Evolutionary conservation across 345 rosid genomes (phyloP).

Genomic region (Cardamine chenopodiifolia): DNA sequence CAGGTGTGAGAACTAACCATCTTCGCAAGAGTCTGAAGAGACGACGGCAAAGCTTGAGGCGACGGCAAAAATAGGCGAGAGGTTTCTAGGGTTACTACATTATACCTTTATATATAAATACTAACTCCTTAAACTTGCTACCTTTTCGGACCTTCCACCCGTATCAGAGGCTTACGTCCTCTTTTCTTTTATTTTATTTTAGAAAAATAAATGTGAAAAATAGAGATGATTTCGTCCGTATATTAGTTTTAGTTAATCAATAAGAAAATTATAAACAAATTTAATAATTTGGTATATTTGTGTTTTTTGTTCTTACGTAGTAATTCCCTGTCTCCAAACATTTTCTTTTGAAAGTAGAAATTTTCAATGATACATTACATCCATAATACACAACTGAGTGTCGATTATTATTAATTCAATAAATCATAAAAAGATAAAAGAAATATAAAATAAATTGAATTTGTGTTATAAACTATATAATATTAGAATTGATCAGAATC

Average conservation of each 20-base stretch:
- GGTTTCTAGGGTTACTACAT: constrained; percentile 28
- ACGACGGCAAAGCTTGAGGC: constrained; percentile 28
- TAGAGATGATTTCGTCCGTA: too few relatives aligned
- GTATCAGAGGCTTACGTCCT: neutral
- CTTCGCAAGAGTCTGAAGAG: constrained; percentile 30
- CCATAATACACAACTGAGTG: neutral
- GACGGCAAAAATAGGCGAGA: constrained; percentile 16
- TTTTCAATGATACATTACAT: neutral
- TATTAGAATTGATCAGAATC: too few relatives aligned
- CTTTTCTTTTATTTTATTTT: neutral
- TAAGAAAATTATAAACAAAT: neutral
- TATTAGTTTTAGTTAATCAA: neutral
- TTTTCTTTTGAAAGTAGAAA: neutral
- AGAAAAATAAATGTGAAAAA: neutral
- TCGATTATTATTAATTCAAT: too few relatives aligned
- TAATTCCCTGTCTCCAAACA: neutral
- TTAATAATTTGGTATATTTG: neutral
- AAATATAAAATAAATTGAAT: too few relatives aligned
- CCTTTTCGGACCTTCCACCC: neutral
- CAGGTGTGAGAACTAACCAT: constrained; percentile 27
- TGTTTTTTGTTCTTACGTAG: neutral
- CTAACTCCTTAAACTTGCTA: neutral
- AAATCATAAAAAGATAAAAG: too few relatives aligned
- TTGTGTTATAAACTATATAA: too few relatives aligned
- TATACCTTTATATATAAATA: constrained; percentile 1